Conservation (phyloP, 1,139 yeast species). For the Yamadazyma friedrichii region DNA sequence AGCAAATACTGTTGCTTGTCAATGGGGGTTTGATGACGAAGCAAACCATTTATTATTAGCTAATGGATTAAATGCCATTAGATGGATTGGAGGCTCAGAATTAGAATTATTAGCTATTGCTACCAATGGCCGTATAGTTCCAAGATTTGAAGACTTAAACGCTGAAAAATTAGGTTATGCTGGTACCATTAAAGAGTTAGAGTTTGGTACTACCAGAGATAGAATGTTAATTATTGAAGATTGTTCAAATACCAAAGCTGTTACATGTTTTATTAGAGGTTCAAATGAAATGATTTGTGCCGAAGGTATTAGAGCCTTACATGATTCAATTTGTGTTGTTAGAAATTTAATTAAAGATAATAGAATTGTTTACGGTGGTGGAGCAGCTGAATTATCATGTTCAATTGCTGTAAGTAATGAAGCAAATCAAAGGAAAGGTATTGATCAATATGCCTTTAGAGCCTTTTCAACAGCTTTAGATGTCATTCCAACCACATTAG, state of each 20-base stretch:
- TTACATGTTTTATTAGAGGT: constrained; percentile 91
- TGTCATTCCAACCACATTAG: constrained; percentile 88
- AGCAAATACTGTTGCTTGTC: constrained; percentile 96
- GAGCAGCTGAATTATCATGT: constrained; percentile 94
- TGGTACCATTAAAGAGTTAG: constrained; percentile 80
- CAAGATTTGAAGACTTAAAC: constrained; percentile 89
- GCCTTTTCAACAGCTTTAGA: constrained; percentile 92
- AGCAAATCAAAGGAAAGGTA: constrained; percentile 91
- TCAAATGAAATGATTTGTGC: constrained; percentile 97
- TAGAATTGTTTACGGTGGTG: constrained; percentile 97
- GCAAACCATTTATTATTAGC: constrained; percentile 91
- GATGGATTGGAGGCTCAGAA: constrained; percentile 99
- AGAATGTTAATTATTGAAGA: constrained; percentile 95
- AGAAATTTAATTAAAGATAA: constrained; percentile 91
- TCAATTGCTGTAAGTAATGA: constrained; percentile 89
- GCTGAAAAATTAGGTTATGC: constrained; percentile 85
- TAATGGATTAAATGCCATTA: constrained; percentile 88
- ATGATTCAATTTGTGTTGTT: constrained; percentile 95
- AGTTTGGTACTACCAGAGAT: constrained; percentile 95
- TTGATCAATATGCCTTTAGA: constrained; percentile 96
- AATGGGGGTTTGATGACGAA: constrained; percentile 99
- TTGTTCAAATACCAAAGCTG: constrained; percentile 85
- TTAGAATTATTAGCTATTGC: constrained; percentile 95
- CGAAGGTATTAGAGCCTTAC: constrained; percentile 94
- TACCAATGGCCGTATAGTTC: constrained; percentile 94